Base-by-base conservation (phyloP, 345 rosid species). In the Trapa incisa region DNA sequence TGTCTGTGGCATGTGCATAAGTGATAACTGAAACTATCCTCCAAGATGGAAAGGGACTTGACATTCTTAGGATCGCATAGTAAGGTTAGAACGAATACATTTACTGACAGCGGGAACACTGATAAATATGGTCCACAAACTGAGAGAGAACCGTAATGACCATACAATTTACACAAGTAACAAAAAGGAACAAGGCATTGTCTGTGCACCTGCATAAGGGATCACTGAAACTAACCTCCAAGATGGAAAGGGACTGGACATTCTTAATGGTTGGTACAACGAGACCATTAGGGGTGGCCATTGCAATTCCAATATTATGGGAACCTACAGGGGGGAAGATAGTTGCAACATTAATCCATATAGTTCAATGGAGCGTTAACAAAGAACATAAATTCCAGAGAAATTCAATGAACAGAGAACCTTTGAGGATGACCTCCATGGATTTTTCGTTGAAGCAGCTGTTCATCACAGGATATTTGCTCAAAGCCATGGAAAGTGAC, bases 211-310 rank as follows among this genome's bases (percentile, higher is more conserved):
- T 22, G 29, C 29, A 22, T 22, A 37, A 62, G 35, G 47, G 68
- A 43, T 66, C 37, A 32, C 58, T 36, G 33, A 45, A 69, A 74
- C 82, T 61, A 29, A 88, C 91, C 96, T 88, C 90, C 72, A 84
- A 75, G 73, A 90, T 68, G 60, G 96, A 88, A 69, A 87, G 86
- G 61, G 87, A 75, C 74, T 88, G 94, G 65, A 87, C 94, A 79
- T 90, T 93, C 87, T 90, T 93, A 75, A 93, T 83, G 75, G 87
- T 90, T 2, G 98, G 98, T 63, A 90, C 98, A 7, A 86, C 97
- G 7, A 93, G 86, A 11, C 98, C 98, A 54, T 74, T 68, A 41
- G 91, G 87, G 68, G 96, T 90, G 77, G 94, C 96, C 94, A 93
- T 93, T 48, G 98, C 98, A 72, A 93, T 81, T 72, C 98, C 98